Conservation (phyloP, 2,329 filamentous ascomycete genomes). For the Xylaria sp. region DNA sequence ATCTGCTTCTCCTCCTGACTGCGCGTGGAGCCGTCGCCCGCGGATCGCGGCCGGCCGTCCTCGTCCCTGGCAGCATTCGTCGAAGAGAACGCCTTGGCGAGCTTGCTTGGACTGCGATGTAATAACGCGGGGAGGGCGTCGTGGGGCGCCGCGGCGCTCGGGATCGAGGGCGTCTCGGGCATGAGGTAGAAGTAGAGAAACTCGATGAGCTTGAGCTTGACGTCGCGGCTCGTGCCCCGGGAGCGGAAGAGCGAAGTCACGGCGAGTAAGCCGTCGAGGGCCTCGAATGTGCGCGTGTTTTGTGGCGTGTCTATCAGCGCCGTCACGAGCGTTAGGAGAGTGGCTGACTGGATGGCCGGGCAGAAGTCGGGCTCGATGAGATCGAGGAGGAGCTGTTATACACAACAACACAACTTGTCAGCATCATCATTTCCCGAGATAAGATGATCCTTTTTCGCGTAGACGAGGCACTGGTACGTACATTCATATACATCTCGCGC, state of each 20-base stretch:
- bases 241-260: conserved; percentile 94
- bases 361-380: conserved; percentile 93
- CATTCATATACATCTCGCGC: conserved; percentile 94
- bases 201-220: conserved; percentile 96
- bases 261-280: conserved; percentile 88
- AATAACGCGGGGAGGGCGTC: conserved; percentile 63
- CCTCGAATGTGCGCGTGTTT: conserved; percentile 93
- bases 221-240: conserved; percentile 83
- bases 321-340: conserved; percentile 88
- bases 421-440: conserved; percentile 16
- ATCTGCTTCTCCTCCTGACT: conserved; percentile 85
- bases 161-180: conserved; percentile 78
- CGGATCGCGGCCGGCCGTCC: conserved; percentile 49
- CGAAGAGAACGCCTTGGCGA: conserved; percentile 66
- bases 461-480: conserved; percentile 59
- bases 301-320: conserved; percentile 85
- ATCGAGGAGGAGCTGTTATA: conserved; percentile 81
- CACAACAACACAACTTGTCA: conserved; percentile 13
- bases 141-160: conserved; percentile 57
- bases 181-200: conserved; percentile 99
- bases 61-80: conserved; percentile 38
- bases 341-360: conserved; percentile 89
- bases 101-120: conserved; percentile 76
- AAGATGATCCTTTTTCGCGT: neutral
- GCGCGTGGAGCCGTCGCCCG: conserved; percentile 62